Evolutionary conservation across 176 grass and related monocot genomes (phyloP).

Genomic region (Lolium perenne): DNA sequence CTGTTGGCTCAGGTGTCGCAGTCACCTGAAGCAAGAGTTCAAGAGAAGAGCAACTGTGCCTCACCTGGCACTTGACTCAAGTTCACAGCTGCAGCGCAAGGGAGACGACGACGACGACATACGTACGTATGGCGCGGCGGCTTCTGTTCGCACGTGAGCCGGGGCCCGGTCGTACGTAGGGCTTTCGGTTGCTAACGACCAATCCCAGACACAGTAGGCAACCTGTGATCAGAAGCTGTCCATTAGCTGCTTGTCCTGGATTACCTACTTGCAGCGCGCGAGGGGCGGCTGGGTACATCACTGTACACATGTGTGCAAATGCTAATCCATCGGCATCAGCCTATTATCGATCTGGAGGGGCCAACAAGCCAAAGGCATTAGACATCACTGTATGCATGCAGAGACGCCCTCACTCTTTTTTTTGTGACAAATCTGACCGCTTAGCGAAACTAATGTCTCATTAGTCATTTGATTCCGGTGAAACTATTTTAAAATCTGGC

Average conservation of each 20-base stretch:
- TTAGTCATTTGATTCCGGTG: no score
- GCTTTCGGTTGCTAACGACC: constrained; percentile 34
- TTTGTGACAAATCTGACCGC: no score
- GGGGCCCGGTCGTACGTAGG: not conserved
- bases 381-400: no score
- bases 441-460: no score
- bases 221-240: constrained; percentile 55
- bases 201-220: constrained; percentile 32
- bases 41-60: not conserved
- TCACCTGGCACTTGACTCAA: not conserved
- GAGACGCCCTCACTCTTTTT: not conserved
- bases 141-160: constrained; percentile 46
- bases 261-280: not conserved
- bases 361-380: no score
- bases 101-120: not conserved
- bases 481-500: no score
- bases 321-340: constrained; percentile 17
- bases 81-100: not conserved
- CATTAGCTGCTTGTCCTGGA: constrained; percentile 48
- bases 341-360: constrained; percentile 41
- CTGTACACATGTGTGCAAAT: not conserved
- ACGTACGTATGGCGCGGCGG: not conserved
- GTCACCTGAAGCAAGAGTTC: constrained; percentile 19
- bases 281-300: not conserved
- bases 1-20: constrained; percentile 35